Evolutionary conservation across 2,329 filamentous ascomycete genomes (phyloP), one percentile per base, ranked within the genome.

Genomic region (Phaeophleospora eucalypticola): DNA sequence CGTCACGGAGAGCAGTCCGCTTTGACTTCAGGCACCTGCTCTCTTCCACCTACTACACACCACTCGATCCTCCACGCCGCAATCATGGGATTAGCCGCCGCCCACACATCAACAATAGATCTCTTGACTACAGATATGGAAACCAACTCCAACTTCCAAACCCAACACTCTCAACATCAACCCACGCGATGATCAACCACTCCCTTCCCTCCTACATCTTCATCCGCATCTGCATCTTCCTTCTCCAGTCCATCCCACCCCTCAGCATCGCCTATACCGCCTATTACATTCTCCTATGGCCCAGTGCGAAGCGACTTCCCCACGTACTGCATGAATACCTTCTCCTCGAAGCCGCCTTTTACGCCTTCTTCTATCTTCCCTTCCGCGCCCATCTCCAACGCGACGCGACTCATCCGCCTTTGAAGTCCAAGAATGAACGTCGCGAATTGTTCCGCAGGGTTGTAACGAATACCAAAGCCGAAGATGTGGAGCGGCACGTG

Each of bases 381-480:
- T 74, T 72, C 48, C 73, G 71, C 49, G 58, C 59, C 14, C 62
- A 72, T 48, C 71, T 82, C 10, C 78, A 82, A 57, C 66, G 61
- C 27, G 68, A 75, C 38, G 74, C 78, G 9, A 51, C 64, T 4
- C 78, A 81, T 62, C 79, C 78, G 1, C 63, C 68, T 7, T 53
- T 67, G 1, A 61, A 75, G 7, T 65, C 71, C 1, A 68, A 66
- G 19, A 58, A 71, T 8, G 70, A 80, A 36, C 74, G 84, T 12
- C 67, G 70, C 24, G 70, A 64, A 1, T 67, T 87, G 1, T 84
- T 86, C 58, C 64, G 72, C 41, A 71, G 72, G 27, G 81, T 79
- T 64, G 69, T 76, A 49, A 68, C 66, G 32, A 79, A 76, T 53
- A 71, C 83, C 3, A 68, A 76, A 1, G 18, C 46, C 1, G 27